These are phyloP conservation scores for Pythium scleroteichum DNA, from an alignment of 352 stramenopile species.

Conservation along the genomic window DNA sequence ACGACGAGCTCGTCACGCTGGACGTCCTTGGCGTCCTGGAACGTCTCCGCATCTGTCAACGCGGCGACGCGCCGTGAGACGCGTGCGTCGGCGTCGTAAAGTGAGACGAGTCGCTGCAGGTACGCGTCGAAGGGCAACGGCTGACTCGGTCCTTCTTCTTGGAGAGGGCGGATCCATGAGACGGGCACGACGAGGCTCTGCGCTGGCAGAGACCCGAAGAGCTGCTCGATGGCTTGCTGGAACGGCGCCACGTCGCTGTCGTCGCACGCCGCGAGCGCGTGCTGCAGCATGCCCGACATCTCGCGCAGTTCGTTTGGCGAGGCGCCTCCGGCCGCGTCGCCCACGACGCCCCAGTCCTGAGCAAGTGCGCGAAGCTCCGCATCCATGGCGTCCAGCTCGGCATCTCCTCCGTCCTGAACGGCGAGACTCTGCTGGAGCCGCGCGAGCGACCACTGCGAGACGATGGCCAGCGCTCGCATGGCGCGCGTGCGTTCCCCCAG, in stretches of 20 bases:
- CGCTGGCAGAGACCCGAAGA: slow-evolving; percentile 40
- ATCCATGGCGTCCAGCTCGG: slow-evolving; percentile 7
- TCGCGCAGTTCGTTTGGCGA: slow-evolving; percentile 33
- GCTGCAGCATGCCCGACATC: slow-evolving; percentile 43
- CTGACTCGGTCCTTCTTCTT: no score
- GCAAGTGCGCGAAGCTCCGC: slow-evolving; percentile 31
- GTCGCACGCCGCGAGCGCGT: slow-evolving; percentile 32
- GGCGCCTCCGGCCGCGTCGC: background rate
- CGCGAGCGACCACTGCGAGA: slow-evolving; percentile 42
- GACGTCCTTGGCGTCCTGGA: slow-evolving; percentile 84
- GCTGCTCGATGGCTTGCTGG: slow-evolving; percentile 56
- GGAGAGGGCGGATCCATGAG: slow-evolving; percentile 39
- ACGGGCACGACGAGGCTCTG: slow-evolving; percentile 44
- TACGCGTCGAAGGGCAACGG: slow-evolving; percentile 24
- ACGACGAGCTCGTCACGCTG: slow-evolving; percentile 72
- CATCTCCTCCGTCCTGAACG: background rate
- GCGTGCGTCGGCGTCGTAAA: slow-evolving; percentile 3
- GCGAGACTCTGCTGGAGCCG: slow-evolving; percentile 31
- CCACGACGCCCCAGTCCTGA: slow-evolving; percentile 7
- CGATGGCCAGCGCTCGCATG: slow-evolving; percentile 39
- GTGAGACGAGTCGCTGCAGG: slow-evolving; percentile 37
- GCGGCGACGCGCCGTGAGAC: slow-evolving; percentile 15
- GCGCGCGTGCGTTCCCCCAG: slow-evolving; percentile 21
- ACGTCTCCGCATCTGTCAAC: slow-evolving; percentile 56
- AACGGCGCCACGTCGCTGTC: slow-evolving; percentile 45